Evolutionary conservation across 73 alveolate genomes (phyloP).

Genomic region (Paramecium sexaurelia): DNA sequence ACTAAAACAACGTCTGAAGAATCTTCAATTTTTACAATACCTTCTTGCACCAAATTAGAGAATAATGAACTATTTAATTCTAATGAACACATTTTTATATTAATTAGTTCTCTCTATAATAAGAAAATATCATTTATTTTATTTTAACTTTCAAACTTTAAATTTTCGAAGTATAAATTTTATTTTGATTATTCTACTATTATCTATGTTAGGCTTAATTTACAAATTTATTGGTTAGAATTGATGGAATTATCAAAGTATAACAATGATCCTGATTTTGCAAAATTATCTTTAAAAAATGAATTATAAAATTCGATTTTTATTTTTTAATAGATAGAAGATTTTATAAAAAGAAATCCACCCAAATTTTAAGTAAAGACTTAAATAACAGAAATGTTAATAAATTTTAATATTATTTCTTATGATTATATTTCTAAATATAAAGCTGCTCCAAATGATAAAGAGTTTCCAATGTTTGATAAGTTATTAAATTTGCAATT

Average conservation of each 20-base stretch:
- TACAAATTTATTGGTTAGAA: background rate
- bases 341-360: background rate
- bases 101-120: background rate
- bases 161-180: background rate
- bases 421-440: background rate
- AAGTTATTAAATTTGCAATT: background rate
- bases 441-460: background rate
- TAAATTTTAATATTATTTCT: background rate
- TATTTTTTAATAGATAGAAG: background rate
- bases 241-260: background rate
- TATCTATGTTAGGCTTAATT: background rate
- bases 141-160: background rate
- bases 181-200: background rate
- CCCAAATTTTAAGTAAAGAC: background rate
- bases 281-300: background rate
- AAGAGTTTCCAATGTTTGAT: background rate
- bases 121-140: background rate
- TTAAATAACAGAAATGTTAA: background rate
- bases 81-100: background rate
- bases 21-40: background rate
- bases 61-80: background rate
- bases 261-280: background rate
- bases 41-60: background rate
- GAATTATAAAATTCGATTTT: background rate
- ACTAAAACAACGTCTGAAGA: background rate